phyloP scores from a whole-genome alignment of 1,139 yeast species.

The Diutina ranongensis region DNA sequence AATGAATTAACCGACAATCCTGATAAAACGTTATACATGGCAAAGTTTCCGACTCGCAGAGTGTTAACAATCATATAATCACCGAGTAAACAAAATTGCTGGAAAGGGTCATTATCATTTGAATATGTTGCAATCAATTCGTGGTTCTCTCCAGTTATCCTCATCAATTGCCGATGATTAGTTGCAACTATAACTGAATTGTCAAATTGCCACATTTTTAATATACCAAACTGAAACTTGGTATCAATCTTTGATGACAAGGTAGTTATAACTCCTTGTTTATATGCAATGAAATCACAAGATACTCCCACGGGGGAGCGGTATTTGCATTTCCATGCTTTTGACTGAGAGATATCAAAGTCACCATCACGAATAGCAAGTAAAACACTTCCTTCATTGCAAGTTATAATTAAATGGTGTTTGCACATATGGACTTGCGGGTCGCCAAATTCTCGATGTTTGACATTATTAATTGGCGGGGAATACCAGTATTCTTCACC shows the following conservation, averaged over 20 bases:
- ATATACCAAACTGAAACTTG: no score
- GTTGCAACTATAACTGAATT: not conserved
- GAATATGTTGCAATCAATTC: not conserved
- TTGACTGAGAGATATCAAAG: not conserved
- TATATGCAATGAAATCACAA: not conserved
- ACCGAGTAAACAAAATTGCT: not conserved
- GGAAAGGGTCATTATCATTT: not conserved
- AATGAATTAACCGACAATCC: not conserved
- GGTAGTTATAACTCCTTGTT: not conserved
- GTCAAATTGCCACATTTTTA: not conserved
- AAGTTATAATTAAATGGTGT: not conserved
- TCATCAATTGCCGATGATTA: not conserved
- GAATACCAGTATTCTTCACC: slow-evolving; percentile 1
- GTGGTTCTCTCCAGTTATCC: not conserved
- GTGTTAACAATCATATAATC: not conserved
- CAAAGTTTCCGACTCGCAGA: not conserved
- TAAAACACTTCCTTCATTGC: not conserved
- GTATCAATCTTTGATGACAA: no score
- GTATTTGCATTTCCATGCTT: not conserved
- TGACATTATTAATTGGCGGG: not conserved
- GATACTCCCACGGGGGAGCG: not conserved
- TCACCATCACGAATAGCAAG: not conserved
- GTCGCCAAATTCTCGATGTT: not conserved
- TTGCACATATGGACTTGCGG: not conserved
- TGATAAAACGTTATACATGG: not conserved